Evolutionary conservation across 768 basidiomycete genomes (phyloP).

Genomic region (Podaxis sp.): DNA sequence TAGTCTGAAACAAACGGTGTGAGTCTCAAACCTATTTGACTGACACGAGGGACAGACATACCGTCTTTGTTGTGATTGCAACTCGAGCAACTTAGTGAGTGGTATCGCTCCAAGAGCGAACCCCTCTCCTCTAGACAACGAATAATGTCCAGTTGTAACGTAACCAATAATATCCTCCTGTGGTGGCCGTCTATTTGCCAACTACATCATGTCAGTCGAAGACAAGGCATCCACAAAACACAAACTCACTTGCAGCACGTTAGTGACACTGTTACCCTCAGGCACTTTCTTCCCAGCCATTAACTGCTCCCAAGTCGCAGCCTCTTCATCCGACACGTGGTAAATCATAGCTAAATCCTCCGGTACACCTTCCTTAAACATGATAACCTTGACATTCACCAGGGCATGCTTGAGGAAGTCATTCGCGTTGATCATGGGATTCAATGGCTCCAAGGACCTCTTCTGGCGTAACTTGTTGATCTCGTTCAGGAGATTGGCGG

Average conservation of each 20-base stretch:
- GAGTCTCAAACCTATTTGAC: not conserved
- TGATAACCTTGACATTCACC: constrained; percentile 61
- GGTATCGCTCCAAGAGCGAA: constrained; percentile 77
- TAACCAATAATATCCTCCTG: constrained; percentile 67
- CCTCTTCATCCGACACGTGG: constrained; percentile 53
- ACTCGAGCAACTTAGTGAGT: constrained; percentile 47
- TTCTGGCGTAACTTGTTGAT: constrained; percentile 62
- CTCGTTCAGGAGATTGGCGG: constrained; percentile 46
- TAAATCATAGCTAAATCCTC: constrained; percentile 78
- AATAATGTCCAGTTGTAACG: constrained; percentile 81
- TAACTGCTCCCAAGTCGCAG: constrained; percentile 44
- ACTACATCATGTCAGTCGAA: constrained; percentile 29
- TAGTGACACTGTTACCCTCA: not conserved
- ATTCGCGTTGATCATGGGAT: constrained; percentile 31
- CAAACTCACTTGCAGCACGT: constrained; percentile 20
- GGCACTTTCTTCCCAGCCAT: not conserved
- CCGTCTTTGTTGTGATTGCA: constrained; percentile 49
- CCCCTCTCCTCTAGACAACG: constrained; percentile 75
- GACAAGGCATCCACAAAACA: constrained; percentile 12
- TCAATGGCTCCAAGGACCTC: constrained; percentile 45
- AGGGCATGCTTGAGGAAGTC: constrained; percentile 61
- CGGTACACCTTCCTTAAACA: constrained; percentile 69
- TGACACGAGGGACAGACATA: constrained; percentile 16
- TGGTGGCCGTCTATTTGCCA: constrained; percentile 42
- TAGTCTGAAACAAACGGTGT: constrained; percentile 22